Evolutionary conservation across 352 stramenopile genomes (phyloP), one percentile per base, ranked within the genome.

Genomic region (Phytophthora fragariaefolia): DNA sequence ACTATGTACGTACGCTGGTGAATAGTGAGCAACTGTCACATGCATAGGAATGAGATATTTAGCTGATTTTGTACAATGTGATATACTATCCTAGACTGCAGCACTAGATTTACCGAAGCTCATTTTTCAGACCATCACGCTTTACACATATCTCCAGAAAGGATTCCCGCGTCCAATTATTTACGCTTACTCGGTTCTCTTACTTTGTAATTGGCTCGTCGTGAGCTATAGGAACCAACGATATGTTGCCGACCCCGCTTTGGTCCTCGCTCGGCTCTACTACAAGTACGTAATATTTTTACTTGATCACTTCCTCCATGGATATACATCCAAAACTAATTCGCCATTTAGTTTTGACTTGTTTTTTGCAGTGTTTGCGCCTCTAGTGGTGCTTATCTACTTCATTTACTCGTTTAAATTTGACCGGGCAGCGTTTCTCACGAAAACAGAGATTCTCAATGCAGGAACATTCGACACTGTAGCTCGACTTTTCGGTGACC

Each of bases 281-380:
- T 83, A 83, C 43, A 57, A 65, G 54, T 80, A 62, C 28, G 61
- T 43, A 34, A 9, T 34, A 34, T 34, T 34, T 63, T 38, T 17
- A 28, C 6, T 50, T 24, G 5, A 12, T 5, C 17, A 18, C 7
- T 18, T 45, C 7, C 30, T 36, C 18, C 36, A 45, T 13, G 8
- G 6, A 18, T 24, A 2, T 5, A 27, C 13, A 18, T 28, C 7
- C 8, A 9, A 27, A 6, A 22, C n/a, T 26, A 24, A 55, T n/a
- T n/a, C n/a, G n/a, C n/a, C n/a, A n/a, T n/a, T n/a, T n/a, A 77
- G 71, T 6, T 75, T 76, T 24, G 71, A 83, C 32, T 58, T 83
- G 32, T 80, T 83, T 54, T 82, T 83, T 36, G 75, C 69, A 3
- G 75, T 71, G 2, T 83, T 78, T 9, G 61, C 75, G 15, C 58